Evolutionary conservation across 2,329 filamentous ascomycete species (phyloP).

Genomic region (Microcyclospora pomicola): DNA sequence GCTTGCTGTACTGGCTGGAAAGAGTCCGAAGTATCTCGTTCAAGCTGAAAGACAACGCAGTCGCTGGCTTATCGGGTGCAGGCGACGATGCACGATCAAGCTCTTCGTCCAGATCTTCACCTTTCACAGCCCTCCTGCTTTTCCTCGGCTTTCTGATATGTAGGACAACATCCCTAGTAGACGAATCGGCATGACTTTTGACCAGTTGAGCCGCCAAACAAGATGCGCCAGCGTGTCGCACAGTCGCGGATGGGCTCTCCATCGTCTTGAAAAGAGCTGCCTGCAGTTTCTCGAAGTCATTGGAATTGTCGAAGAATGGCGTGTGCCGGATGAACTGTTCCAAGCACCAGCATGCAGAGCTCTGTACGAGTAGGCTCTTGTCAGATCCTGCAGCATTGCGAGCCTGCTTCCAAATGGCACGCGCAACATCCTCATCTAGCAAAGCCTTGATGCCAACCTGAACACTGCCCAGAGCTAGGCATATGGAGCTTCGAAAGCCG

Average conservation of each 20-base stretch:
- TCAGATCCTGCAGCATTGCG: conserved; percentile 63
- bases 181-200: conserved; percentile 58
- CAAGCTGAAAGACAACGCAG: conserved; percentile 58
- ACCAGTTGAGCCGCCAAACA: conserved; percentile 73
- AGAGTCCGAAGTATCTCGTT: conserved; percentile 65
- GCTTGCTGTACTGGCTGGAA: conserved; percentile 64
- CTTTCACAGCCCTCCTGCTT: conserved; percentile 51
- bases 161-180: conserved; percentile 37
- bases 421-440: conserved; percentile 70
- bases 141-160: conserved; percentile 60
- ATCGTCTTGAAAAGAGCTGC: conserved; percentile 71
- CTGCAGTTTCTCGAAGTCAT: conserved; percentile 82
- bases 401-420: conserved; percentile 87
- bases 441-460: conserved; percentile 59
- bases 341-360: conserved; percentile 65
- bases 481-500: conserved; percentile 65
- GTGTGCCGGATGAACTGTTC: conserved; percentile 60
- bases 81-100: conserved; percentile 59
- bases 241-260: conserved; percentile 59
- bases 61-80: conserved; percentile 57
- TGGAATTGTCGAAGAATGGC: conserved; percentile 70
- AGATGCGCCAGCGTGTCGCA: conserved; percentile 74
- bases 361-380: conserved; percentile 69
- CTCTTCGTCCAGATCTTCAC: conserved; percentile 52
- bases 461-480: conserved; percentile 63